Conservation (phyloP, 495 filamentous ascomycete species). For the Aspergillus leporis region DNA sequence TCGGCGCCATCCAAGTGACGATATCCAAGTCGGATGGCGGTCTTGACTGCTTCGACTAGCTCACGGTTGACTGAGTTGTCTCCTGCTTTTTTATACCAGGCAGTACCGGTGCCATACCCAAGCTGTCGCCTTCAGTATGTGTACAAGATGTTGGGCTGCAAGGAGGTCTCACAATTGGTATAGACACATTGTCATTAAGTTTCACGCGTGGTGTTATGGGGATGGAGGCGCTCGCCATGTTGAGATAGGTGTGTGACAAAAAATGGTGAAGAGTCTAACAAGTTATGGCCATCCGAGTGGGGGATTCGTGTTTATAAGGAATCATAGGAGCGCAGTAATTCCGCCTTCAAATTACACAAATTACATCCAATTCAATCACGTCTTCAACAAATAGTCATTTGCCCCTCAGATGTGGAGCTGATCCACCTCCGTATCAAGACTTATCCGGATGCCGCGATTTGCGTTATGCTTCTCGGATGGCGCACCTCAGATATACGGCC, state of each 20-base stretch:
- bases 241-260: neutral
- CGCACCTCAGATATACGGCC: too few species aligned
- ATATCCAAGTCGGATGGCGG: constrained; percentile 59
- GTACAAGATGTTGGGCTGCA: neutral
- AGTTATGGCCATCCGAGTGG: neutral
- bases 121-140: neutral
- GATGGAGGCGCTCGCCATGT: neutral
- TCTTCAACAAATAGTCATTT: neutral
- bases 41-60: constrained; percentile 39
- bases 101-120: neutral
- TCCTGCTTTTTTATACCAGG: neutral
- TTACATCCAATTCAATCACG: neutral
- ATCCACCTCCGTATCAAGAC: neutral
- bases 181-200: neutral
- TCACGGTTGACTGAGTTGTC: neutral
- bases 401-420: neutral
- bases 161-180: neutral
- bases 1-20: constrained; percentile 74
- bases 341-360: too few species aligned
- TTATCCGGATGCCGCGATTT: too few species aligned
- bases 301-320: neutral
- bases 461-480: too few species aligned
- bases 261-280: neutral
- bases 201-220: neutral
- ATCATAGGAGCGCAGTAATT: neutral